A percentile compares a stretch with the other conserved stretches of the same genome.
phyloP scores from a whole-genome alignment of 2,329 filamentous ascomycete genomes.

The Paecilomyces fulvus region DNA sequence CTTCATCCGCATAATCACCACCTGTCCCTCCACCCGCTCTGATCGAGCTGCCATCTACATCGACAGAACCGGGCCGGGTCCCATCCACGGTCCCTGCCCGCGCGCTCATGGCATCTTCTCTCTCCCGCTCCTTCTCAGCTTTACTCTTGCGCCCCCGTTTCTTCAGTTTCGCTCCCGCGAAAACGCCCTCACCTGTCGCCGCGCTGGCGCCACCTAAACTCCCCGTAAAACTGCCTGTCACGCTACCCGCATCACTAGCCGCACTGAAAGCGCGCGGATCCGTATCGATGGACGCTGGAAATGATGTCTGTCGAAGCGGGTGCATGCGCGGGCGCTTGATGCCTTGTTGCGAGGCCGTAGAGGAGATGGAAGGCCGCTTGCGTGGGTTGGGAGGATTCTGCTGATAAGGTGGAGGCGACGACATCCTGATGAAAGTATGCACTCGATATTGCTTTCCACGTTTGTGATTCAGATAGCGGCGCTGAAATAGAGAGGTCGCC shows the following conservation, averaged over 20 bases:
- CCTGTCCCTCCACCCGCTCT: conserved; percentile 31
- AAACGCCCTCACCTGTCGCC: conserved; percentile 20
- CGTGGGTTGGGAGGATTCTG: conserved; percentile 24
- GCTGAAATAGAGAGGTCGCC: neutral
- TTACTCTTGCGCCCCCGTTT: conserved; percentile 32
- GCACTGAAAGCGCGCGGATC: conserved; percentile 22
- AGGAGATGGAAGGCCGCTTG: conserved; percentile 35
- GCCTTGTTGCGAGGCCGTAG: conserved; percentile 23
- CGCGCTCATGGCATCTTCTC: conserved; percentile 23
- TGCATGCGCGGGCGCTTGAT: conserved; percentile 33
- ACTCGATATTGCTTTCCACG: neutral
- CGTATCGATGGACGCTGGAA: conserved; percentile 27
- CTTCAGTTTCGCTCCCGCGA: conserved; percentile 20
- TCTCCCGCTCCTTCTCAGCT: conserved; percentile 27
- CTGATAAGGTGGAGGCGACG: conserved; percentile 26
- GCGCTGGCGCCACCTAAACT: conserved; percentile 30
- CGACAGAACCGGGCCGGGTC: conserved; percentile 22
- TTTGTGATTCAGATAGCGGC: neutral
- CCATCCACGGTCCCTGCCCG: conserved; percentile 13
- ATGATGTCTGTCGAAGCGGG: conserved; percentile 41
- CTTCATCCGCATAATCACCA: conserved; percentile 40
- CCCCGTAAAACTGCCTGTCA: conserved; percentile 35
- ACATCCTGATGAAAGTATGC: conserved; percentile 21
- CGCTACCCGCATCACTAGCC: conserved; percentile 31
- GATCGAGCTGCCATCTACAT: conserved; percentile 24